Evolutionary conservation across 2,329 filamentous ascomycete genomes (phyloP), one percentile per base, ranked within the genome.

Genomic region (Rhytidhysteron rufulum): DNA sequence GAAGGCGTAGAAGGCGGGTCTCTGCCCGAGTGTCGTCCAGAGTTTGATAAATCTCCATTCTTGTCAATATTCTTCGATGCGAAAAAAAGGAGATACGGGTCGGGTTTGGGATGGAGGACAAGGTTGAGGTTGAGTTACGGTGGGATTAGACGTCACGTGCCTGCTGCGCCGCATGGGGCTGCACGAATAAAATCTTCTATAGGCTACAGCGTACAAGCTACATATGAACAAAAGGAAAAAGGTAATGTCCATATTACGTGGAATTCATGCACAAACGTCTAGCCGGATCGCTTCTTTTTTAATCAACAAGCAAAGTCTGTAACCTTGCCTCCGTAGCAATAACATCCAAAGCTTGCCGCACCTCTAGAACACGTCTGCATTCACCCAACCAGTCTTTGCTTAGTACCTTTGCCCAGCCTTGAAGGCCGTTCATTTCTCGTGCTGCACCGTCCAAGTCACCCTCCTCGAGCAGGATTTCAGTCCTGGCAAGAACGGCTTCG

Each of bases 351-450:
- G 93, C 93, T 72, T 98, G 93, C 70, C 87, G 84, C 50, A 97
- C 93, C 72, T 98, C 93, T 58, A 98, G 74, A 50, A 95, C 88
- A 71, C 89, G 86, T 63, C 93, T 82, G 47, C 89, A 86, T 74
- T 98, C 93, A 38, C 77, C 78, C 53, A 98, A 70, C 93, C 93
- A 98, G 67, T 98, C 93, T 59, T 86, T 83, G 68, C 88, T 94
- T 61, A 98, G 71, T 30, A 90, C 91, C 77, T 93, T 95, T 34
- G 91, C 90, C 93, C 93, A 98, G 19, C 93, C 93, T 46, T 85
- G 79, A 34, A 98, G 74, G 2, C 83, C 80, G 63, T 97, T 98
- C 85, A 98, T 93, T 72, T 98, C 93, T 50, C 93, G 78, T 11
- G 93, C 90, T 3, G 93, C 93, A 39, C 79, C 83, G 65, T 98